phyloP scores from a whole-genome alignment of 2,329 filamentous ascomycete species.

The Elsinoe arachidis region DNA sequence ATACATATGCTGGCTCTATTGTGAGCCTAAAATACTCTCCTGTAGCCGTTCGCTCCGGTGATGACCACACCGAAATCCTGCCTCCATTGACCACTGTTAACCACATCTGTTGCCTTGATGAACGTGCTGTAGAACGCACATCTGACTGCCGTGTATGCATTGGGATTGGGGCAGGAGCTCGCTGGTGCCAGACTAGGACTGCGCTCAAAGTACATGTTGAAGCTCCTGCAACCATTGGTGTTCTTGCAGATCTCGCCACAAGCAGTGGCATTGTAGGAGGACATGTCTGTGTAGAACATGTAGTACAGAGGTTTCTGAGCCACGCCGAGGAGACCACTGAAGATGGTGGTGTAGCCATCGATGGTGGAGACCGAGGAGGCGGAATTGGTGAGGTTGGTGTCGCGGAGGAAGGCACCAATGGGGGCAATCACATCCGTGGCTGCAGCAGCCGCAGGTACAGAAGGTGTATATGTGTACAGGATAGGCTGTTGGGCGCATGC shows the following conservation, averaged over 20 bases:
- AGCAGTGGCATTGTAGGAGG: conserved; percentile 14
- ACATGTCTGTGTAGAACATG: conserved; percentile 16
- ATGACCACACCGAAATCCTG: conserved; percentile 25
- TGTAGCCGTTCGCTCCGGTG: conserved; percentile 34
- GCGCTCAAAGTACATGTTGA: conserved; percentile 20
- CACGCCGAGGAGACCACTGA: conserved; percentile 6
- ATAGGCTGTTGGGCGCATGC: not conserved
- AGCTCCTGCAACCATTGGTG: conserved; percentile 16
- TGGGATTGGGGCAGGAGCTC: conserved; percentile 22
- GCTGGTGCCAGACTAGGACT: conserved; percentile 17
- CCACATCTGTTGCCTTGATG: conserved; percentile 18
- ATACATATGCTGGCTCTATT: not conserved
- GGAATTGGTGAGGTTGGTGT: not conserved
- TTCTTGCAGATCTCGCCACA: conserved; percentile 18
- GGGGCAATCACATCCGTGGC: conserved; percentile 5
- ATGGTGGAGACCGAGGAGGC: not conserved
- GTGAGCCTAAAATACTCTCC: conserved; percentile 14
- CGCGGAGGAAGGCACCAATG: not conserved
- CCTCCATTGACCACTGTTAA: conserved; percentile 23
- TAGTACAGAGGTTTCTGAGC: conserved; percentile 15
- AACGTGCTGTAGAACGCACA: conserved; percentile 13
- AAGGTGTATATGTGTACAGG: conserved; percentile 4
- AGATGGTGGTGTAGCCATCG: not conserved
- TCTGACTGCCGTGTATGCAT: conserved; percentile 13
- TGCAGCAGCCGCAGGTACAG: not conserved